These are phyloP conservation scores for Linderina pennispora DNA, from an alignment of 192 early-diverging fungal genomes.

Conservation along the genomic window DNA sequence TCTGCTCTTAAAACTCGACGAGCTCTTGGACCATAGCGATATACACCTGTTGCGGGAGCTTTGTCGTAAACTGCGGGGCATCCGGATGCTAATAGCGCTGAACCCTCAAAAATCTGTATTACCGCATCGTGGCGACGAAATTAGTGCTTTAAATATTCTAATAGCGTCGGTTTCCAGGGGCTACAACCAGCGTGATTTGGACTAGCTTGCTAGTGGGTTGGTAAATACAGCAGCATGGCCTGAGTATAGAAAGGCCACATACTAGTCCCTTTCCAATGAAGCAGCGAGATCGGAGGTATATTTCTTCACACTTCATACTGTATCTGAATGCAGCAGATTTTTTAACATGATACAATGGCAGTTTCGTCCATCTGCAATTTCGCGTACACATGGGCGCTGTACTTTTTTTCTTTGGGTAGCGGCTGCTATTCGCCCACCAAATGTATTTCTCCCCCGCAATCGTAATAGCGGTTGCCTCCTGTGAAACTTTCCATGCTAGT, in stretches of 20 bases:
- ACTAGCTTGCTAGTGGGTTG: background rate
- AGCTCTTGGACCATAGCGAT: constrained; percentile 32
- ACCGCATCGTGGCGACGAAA: constrained; percentile 12
- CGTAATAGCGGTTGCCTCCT: too few species aligned
- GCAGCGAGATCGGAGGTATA: too few species aligned
- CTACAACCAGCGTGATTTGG: constrained; percentile 31
- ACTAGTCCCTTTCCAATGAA: too few species aligned
- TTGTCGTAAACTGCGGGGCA: constrained; percentile 20
- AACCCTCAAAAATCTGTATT: background rate
- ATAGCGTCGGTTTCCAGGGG: constrained; percentile 31
- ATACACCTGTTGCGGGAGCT: constrained; percentile 33
- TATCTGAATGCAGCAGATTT: background rate
- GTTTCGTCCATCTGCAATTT: background rate
- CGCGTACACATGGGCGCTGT: background rate
- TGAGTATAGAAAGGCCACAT: too few species aligned
- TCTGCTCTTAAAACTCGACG: constrained; percentile 27
- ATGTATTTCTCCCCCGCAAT: too few species aligned
- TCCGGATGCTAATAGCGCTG: constrained; percentile 9
- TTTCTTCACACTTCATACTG: too few species aligned
- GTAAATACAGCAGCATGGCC: background rate
- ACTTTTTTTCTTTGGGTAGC: too few species aligned
- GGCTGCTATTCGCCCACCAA: too few species aligned
- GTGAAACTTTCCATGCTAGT: too few species aligned
- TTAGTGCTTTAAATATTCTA: constrained; percentile 34
- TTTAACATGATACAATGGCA: background rate